Base-by-base conservation (phyloP, 2,329 filamentous ascomycete species). In the Elsinoe ampelina region DNA sequence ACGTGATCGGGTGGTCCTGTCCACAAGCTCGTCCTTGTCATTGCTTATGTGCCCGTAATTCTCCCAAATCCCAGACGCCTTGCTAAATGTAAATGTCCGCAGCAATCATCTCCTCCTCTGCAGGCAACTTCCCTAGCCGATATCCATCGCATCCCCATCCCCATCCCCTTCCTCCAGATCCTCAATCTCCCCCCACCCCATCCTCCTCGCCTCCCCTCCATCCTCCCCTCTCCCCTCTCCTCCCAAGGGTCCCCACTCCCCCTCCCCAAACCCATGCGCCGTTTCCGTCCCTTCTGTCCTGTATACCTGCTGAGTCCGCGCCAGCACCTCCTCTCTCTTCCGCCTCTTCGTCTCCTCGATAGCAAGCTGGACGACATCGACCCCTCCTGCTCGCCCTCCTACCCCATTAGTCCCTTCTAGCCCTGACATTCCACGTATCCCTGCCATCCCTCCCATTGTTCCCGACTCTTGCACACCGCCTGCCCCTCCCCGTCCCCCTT, bases 291-390 rank as follows among this genome's bases (percentile, higher is more conserved):
- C 54, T 2, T 62, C 61, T 43, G 43, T 60, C 15, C 61, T 54
- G 8, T 34, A 42, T 17, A 30, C 68, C 67, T 67, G 65, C 47
- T 66, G 60, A 17, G 63, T 63, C 13, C 63, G 61, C 57, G 61
- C 58, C 10, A 56, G 50, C 6, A 65, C 64, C 67, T 72, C 76
- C 62, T 87, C 82, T 55, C 87, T 75, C 34, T 82, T 77, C 56
- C 89, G 79, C 47, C 80, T 80, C 54, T 89, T 80, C 2, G 87
- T 82, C 69, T 95, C 91, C 54, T 92, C 76, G 61, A 96, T 90
- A 7, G 89, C 89, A 70, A 85, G 89, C 59, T 89, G 80, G 60
- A 95, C 88, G 60, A 80, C 85, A 60, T 75, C 75, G 68, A 12
- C n/a, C 12, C 19, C 39, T 20, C 7, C 17, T 20, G 5, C 19